Base-by-base conservation (phyloP, 192 early-diverging fungal species). In the Backusella sp. region DNA sequence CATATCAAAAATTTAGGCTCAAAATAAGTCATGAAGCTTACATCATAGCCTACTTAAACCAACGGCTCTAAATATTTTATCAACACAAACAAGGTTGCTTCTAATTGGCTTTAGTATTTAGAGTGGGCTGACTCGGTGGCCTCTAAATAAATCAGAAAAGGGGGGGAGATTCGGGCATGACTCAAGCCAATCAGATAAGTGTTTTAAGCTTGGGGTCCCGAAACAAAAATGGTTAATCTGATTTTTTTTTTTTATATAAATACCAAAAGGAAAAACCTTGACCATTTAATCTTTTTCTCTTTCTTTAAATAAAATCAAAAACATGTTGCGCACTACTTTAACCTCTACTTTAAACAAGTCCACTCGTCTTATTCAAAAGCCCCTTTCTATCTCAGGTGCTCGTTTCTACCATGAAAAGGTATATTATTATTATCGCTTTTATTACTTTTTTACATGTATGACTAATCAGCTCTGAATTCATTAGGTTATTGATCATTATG, bases 401-500 rank as follows among this genome's bases (percentile, higher is more conserved):
- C 72, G 77, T 59, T 73, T 78, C 17, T 78, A 78, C 32, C 77
- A 78, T 53, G 77, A 78, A 69, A 78, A 78, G 72, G 77, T 78
- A 73, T 21, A 6, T 68, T 68, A 19, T 17, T 68, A 8, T 68
- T 19, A n/a, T 36, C 17, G 30, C 37, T 30, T 32, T 35, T 7
- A 14, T 19, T 34, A 14, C 8, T 68, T 68, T 62, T 62, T 62
- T 62, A 62, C 7, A 34, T 19, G 9, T 30, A 46, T 71, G 70
- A 71, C 28, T 44, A 49, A 36, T 44, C 26, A 44, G 42, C 7
- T 69, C 36, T 39, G 5, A 17, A 46, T 37, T 6, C 4, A 23
- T 59, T 73, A 95, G 90, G 97, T 99, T 15, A 97, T 99, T 84
- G 96, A 99, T 82, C 97, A 99, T 86, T 99, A 99, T 83, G 94